A percentile compares a stretch with the other conserved stretches of the same genome.
Conservation (phyloP, 164 flowering plant genomes). For the Nelumbo lutea region DNA sequence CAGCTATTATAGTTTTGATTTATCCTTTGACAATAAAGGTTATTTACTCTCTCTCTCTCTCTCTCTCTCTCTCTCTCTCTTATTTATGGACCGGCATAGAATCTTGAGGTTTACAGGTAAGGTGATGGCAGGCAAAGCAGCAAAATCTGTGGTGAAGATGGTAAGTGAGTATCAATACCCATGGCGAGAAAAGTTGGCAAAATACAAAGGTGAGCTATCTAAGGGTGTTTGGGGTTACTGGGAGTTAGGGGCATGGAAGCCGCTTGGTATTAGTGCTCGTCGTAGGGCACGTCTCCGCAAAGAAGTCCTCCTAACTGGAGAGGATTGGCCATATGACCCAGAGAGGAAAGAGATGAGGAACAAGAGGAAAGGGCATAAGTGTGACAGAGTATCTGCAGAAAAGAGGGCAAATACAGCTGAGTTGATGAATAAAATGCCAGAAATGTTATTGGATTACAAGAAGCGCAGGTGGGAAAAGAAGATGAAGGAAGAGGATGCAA, state of each 20-base stretch:
- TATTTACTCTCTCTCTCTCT: too few relatives aligned
- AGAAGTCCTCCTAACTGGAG: constrained; percentile 76
- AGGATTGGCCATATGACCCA: constrained; percentile 91
- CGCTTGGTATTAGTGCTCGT: constrained; percentile 67
- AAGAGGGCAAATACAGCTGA: constrained; percentile 73
- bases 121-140: constrained; percentile 60
- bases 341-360: constrained; percentile 75
- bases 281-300: constrained; percentile 80
- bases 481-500: constrained; percentile 75
- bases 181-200: constrained; percentile 74
- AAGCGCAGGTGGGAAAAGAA: constrained; percentile 93
- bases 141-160: constrained; percentile 45
- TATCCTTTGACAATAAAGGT: too few relatives aligned
- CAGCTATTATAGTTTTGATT: too few relatives aligned
- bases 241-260: constrained; percentile 91
- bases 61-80: too few relatives aligned
- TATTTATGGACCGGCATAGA: too few relatives aligned
- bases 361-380: constrained; percentile 84
- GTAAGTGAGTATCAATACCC: constrained; percentile 65
- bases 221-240: constrained; percentile 96
- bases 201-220: constrained; percentile 64
- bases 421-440: constrained; percentile 88
- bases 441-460: constrained; percentile 73
- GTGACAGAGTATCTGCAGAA: constrained; percentile 75
- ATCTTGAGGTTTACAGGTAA: background rate